A percentile compares a stretch with the other conserved stretches of the same genome.
Evolutionary conservation across 2,329 filamentous ascomycete genomes (phyloP).

Genomic region (Arthrocladium fulminans): DNA sequence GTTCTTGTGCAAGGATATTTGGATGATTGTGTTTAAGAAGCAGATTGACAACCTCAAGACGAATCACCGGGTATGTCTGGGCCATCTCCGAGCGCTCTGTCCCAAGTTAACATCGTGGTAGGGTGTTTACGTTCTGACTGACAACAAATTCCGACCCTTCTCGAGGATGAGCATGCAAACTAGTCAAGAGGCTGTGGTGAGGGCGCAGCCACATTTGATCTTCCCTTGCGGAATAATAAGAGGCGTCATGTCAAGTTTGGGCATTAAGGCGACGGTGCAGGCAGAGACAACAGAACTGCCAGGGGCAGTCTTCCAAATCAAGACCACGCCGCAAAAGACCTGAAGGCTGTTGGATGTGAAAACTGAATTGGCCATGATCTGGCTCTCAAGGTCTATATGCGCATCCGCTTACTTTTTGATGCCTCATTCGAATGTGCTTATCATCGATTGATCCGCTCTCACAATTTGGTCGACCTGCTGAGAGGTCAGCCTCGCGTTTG

Average conservation of each 20-base stretch:
- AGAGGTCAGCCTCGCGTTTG: neutral
- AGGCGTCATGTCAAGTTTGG: conserved; percentile 84
- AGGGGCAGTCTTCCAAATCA: conserved; percentile 89
- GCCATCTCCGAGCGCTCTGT: neutral
- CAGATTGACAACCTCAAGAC: conserved; percentile 98
- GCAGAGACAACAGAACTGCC: conserved; percentile 84
- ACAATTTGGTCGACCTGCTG: neutral
- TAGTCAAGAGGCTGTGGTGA: conserved; percentile 60
- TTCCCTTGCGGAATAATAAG: conserved; percentile 90
- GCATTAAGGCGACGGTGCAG: conserved; percentile 82
- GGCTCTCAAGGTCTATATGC: neutral
- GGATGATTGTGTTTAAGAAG: conserved; percentile 89
- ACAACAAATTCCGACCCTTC: conserved; percentile 83
- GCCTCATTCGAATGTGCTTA: neutral
- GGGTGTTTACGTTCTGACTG: conserved; percentile 93
- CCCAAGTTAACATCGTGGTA: conserved; percentile 27
- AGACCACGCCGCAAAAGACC: conserved; percentile 44
- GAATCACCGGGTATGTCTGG: conserved; percentile 69
- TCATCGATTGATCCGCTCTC: neutral
- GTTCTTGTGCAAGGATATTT: conserved; percentile 96
- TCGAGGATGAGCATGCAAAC: conserved; percentile 78
- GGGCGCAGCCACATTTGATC: conserved; percentile 72
- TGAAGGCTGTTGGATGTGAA: neutral
- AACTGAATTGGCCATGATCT: neutral
- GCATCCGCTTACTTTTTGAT: conserved; percentile 5